Conservation (phyloP, 805 yeast genomes). For the Candida namnaoensis region DNA sequence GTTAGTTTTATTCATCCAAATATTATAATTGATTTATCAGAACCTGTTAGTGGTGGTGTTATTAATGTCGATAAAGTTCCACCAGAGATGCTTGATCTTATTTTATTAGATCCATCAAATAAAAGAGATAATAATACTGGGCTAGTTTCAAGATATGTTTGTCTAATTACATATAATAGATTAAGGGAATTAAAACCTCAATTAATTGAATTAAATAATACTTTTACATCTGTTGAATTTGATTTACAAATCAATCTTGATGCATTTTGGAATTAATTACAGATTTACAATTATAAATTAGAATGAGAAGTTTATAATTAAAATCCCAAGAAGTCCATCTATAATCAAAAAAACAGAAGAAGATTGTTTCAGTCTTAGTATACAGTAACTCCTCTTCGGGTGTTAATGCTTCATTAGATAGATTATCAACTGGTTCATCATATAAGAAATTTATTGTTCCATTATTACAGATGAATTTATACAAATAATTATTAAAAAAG, state of each 20-base stretch:
- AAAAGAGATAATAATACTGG: slow-evolving; percentile 22
- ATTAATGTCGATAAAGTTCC: slow-evolving; percentile 13
- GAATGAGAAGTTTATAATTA: too few species aligned
- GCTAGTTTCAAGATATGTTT: slow-evolving; percentile 24
- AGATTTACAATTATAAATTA: too few species aligned
- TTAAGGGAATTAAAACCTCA: slow-evolving; percentile 31
- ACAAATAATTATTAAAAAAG: too few species aligned
- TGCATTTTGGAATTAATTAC: slow-evolving; percentile 21
- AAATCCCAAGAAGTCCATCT: too few species aligned
- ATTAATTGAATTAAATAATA: slow-evolving; percentile 22
- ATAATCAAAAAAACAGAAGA: too few species aligned
- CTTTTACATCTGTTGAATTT: slow-evolving; percentile 15
- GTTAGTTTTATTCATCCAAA: slow-evolving; percentile 29
- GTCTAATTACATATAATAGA: slow-evolving; percentile 25
- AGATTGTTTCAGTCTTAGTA: too few species aligned
- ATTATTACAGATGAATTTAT: too few species aligned
- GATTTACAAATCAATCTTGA: slow-evolving; percentile 20
- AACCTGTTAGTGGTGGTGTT: slow-evolving; percentile 11
- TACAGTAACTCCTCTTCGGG: too few species aligned
- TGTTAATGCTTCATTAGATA: too few species aligned
- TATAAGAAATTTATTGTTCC: too few species aligned
- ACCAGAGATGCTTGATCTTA: slow-evolving; percentile 13
- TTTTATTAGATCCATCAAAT: slow-evolving; percentile 18
- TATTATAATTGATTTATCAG: slow-evolving; percentile 20
- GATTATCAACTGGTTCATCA: too few species aligned